Evolutionary conservation across 192 early-diverging fungal species (phyloP).

Genomic region (Podila epigama): DNA sequence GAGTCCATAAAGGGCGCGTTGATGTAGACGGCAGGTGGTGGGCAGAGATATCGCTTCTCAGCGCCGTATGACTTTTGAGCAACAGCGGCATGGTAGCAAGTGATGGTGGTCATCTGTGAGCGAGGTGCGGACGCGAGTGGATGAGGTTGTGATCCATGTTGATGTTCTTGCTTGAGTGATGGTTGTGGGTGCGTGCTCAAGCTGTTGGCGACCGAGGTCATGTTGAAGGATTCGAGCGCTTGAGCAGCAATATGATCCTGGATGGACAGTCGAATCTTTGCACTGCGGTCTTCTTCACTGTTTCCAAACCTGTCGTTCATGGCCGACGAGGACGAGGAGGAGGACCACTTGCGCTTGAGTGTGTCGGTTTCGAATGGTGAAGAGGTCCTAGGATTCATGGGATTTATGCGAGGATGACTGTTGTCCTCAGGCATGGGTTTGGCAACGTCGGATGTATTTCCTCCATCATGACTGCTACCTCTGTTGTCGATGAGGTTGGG

Average conservation of each 20-base stretch:
- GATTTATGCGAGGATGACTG: slow-evolving; percentile 21
- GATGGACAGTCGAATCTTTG: slow-evolving; percentile 57
- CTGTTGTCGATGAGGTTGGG: slow-evolving; percentile 15
- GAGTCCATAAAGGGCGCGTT: slow-evolving; percentile 49
- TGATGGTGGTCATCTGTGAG: slow-evolving; percentile 72
- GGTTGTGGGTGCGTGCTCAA: background rate
- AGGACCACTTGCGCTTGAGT: slow-evolving; percentile 51
- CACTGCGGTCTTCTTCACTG: slow-evolving; percentile 47
- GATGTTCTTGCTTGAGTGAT: too few relatives aligned
- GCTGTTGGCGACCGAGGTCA: background rate
- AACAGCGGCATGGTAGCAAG: slow-evolving; percentile 81
- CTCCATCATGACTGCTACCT: slow-evolving; percentile 6
- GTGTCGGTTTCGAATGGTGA: slow-evolving; percentile 15
- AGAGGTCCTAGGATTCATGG: background rate
- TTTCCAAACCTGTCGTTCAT: slow-evolving; percentile 32
- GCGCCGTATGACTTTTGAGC: slow-evolving; percentile 95
- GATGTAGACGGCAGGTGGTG: slow-evolving; percentile 76
- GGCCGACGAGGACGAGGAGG: too few relatives aligned
- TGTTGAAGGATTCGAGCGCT: slow-evolving; percentile 16
- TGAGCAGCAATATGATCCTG: slow-evolving; percentile 46
- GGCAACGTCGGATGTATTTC: too few relatives aligned
- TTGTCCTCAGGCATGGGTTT: background rate
- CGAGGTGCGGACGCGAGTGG: too few relatives aligned
- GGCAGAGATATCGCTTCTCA: slow-evolving; percentile 87
- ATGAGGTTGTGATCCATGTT: too few relatives aligned